Evolutionary conservation across 2,329 filamentous ascomycete species (phyloP), one percentile per base, ranked within the genome.

Genomic region (Aspergillus luchuensis): DNA sequence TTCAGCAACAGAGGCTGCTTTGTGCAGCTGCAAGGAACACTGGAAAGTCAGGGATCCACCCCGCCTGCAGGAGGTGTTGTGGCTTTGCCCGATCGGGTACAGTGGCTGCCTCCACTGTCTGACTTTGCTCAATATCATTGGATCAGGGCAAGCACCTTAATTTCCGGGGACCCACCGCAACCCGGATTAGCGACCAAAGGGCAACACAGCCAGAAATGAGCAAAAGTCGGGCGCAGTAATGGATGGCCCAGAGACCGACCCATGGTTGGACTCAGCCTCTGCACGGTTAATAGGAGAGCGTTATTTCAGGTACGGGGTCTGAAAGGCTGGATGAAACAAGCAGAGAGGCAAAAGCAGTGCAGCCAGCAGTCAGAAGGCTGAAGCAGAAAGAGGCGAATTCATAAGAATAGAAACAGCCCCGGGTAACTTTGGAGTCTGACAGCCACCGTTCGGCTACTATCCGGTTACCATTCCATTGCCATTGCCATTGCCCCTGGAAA

Each of bases 1-100:
- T 11, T 36, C 10, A 13, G 10, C 10, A 36, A 36, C 8, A 36
- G 33, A 39, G 4, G n/a, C 23, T 54, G 38, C 30, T 23, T 45
- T 47, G 39, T 47, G 39, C 39, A 30, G 39, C 38, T 56, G 53
- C 53, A 56, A 56, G 53, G 53, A 56, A 56, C 53, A 43, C 39
- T 30, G 23, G 33, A 45, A 55, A 56, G 50, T 53, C 50, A 23
- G 30, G 13, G 33, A 8, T 33, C 50, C 50, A 53, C 53, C 5
- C 30, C 19, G 41, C 25, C 47, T 50, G 47, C 47, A 50, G 23
- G 25, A 19, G 23, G 8, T 56, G 41, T 47, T 36, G n/a, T 30
- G 38, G 39, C 53, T 56, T 43, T 45, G 8, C 53, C 28, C 11
- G 25, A 56, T 33, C 8, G 5, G 25, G 53, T 13, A 10, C 11